phyloP scores from a whole-genome alignment of 1,284 basidiomycete genomes.

The Naganishia albida region DNA sequence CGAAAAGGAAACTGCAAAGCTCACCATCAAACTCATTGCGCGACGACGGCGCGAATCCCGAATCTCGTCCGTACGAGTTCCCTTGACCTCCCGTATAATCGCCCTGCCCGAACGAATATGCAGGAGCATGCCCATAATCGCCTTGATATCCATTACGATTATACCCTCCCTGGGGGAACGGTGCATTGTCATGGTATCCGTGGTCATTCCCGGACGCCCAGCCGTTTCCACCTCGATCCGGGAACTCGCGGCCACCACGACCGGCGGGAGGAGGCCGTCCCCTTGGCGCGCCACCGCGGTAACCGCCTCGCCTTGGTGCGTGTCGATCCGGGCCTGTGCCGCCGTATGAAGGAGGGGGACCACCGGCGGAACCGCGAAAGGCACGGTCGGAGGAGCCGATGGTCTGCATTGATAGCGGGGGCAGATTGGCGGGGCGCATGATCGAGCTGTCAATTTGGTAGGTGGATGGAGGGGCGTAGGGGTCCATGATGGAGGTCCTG shows the following conservation, averaged over 20 bases:
- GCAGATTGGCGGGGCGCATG: slow-evolving; percentile 21
- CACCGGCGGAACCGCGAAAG: neutral
- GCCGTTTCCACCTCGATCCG: too few relatives aligned
- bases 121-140: too few relatives aligned
- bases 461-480: slow-evolving; percentile 4
- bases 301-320: slow-evolving; percentile 32
- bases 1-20: neutral
- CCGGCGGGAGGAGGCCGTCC: slow-evolving; percentile 19
- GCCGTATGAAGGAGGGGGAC: slow-evolving; percentile 28
- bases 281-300: neutral
- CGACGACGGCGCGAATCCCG: slow-evolving; percentile 2
- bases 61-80: neutral
- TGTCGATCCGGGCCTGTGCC: slow-evolving; percentile 34
- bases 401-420: slow-evolving; percentile 19
- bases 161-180: slow-evolving; percentile 11
- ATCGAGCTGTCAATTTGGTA: slow-evolving; percentile 22
- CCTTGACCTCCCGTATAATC: neutral
- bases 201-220: too few relatives aligned
- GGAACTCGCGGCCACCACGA: slow-evolving; percentile 29
- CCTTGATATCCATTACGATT: too few relatives aligned
- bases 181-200: too few relatives aligned
- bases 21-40: slow-evolving; percentile 26
- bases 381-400: neutral
- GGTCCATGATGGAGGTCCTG: slow-evolving; percentile 2
- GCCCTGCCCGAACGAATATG: too few relatives aligned